These are phyloP conservation scores for Ichthyophthirius multifiliis DNA, from an alignment of 169 alveolate genomes.

Conservation along the genomic window DNA sequence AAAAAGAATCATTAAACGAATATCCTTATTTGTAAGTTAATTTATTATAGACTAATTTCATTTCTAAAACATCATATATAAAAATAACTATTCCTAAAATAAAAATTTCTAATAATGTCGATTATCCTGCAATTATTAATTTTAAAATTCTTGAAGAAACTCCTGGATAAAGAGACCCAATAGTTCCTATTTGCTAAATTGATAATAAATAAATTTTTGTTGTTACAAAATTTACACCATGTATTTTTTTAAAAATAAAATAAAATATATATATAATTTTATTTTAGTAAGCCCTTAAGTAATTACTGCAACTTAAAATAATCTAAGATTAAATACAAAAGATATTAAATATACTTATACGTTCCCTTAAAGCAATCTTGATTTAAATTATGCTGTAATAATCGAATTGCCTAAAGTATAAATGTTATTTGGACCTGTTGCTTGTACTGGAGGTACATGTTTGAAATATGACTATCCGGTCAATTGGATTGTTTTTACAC, in stretches of 20 bases:
- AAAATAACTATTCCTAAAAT: background rate
- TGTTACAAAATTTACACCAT: too few species aligned
- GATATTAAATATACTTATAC: too few species aligned
- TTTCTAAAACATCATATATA: background rate
- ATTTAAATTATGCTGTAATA: too few species aligned
- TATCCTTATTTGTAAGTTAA: background rate
- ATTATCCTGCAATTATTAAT: background rate
- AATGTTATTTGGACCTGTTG: background rate
- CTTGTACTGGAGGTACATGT: slow-evolving; percentile 1
- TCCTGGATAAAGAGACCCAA: background rate
- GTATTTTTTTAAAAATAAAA: too few species aligned
- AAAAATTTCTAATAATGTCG: background rate
- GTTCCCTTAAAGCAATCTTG: too few species aligned
- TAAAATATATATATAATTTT: too few species aligned
- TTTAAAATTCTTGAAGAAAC: background rate
- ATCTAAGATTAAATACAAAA: too few species aligned
- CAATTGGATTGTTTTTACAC: background rate
- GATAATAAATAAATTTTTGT: background rate
- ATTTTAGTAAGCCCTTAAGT: too few species aligned
- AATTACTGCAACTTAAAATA: too few species aligned
- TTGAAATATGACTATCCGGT: background rate
- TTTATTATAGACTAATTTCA: too few species aligned
- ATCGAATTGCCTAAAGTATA: background rate
- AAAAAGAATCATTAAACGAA: too few species aligned
- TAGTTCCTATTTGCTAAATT: background rate